Conservation (phyloP, 2,329 filamentous ascomycete species). For the Canariomyces notabilis region DNA sequence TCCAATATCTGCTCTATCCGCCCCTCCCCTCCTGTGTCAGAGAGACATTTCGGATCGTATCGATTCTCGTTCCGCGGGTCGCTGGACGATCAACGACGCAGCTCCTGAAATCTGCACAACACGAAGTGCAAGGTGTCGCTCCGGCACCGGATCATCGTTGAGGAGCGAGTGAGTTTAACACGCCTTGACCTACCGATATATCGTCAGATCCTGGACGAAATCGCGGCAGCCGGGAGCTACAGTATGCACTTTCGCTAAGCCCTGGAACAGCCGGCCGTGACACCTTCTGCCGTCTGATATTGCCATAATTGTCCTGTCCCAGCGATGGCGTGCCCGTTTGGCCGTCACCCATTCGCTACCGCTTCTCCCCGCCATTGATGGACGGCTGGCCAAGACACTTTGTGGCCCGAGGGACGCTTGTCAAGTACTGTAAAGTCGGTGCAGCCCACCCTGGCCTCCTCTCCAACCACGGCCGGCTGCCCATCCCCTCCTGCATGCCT, state of each 20-base stretch:
- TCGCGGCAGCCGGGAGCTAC: slow-evolving; percentile 10
- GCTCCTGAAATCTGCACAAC: not conserved
- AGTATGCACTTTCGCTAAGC: slow-evolving; percentile 17
- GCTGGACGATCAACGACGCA: not conserved
- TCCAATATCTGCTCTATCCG: not conserved
- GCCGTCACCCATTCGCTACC: slow-evolving; percentile 14
- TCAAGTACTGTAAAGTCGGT: slow-evolving; percentile 1
- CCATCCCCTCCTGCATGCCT: slow-evolving; percentile 15
- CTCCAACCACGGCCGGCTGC: slow-evolving; percentile 8
- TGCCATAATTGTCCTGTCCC: slow-evolving; percentile 4
- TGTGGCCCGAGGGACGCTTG: slow-evolving; percentile 8
- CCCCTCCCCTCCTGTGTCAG: not conserved
- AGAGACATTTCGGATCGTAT: not conserved
- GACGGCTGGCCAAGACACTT: slow-evolving; percentile 9
- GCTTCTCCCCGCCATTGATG: slow-evolving; percentile 4
- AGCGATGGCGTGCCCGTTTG: slow-evolving; percentile 13
- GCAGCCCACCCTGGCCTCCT: slow-evolving; percentile 4
- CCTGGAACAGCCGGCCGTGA: slow-evolving; percentile 9
- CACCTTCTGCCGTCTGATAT: slow-evolving; percentile 12
- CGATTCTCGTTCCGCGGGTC: not conserved
- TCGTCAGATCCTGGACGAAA: slow-evolving; percentile 8
- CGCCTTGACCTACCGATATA: not conserved
- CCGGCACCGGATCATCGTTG: not conserved
- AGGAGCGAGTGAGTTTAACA: not conserved
- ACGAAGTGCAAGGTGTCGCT: not conserved